Evolutionary conservation across 106 monocot species (phyloP), one percentile per base, ranked within the genome.

Genomic region (Cymbidium sinense): DNA sequence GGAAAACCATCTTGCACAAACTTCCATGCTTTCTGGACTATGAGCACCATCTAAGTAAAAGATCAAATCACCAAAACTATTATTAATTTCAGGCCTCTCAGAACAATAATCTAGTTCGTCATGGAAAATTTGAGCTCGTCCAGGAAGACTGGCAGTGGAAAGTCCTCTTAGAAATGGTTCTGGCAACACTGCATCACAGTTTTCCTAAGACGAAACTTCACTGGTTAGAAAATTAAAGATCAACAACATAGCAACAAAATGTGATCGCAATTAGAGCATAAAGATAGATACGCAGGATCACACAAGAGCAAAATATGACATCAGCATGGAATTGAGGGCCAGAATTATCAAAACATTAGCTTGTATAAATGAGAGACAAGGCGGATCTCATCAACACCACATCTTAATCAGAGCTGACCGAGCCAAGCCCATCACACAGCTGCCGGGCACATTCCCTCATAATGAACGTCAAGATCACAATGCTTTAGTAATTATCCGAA

Each of bases 1-100:
- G n/a, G 85, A 88, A 83, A 96, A 96, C 96, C 93, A 96, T 72
- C 76, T 86, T 29, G 88, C 93, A 87, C 91, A 96, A 43, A 79
- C 88, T 82, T 96, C 94, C 83, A 96, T 86, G 79, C 91, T 91
- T 81, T 96, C 96, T 71, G 96, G 89, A 84, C 44, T 96, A 84
- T 96, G 96, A 29, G 96, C 96, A 19, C 93, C 93, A 84, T 96
- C 96, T 44, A 96, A 87, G 74, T 91, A 96, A 82, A 94, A 96
- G 64, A 84, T 84, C 74, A 96, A 55, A 74, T 87, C 82, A 79
- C 83, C 83, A 69, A 25, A 74, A 69, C 70, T 11, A 61, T 74
- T 80, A 28, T 79, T 34, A 21, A 27, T 15, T 84, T 78, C 80
- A 58, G 79, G 76, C n/a, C 25, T 39, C 11, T 74, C 28, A 9